phyloP scores from a whole-genome alignment of 805 yeast species.

The Myxozyma mucilagina region DNA sequence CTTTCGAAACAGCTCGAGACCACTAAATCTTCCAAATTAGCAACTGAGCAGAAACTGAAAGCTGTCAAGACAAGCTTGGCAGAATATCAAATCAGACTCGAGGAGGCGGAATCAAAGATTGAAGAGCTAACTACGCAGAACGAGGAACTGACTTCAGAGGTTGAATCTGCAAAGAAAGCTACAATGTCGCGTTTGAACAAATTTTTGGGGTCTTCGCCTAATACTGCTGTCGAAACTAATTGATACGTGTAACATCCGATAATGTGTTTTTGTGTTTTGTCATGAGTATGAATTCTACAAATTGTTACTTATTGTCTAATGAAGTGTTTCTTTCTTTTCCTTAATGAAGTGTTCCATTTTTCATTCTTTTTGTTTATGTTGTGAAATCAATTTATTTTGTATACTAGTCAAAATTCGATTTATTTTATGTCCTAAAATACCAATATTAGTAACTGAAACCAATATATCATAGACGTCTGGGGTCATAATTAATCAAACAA shows the following conservation, averaged over 20 bases:
- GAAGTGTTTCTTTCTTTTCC: too few species aligned
- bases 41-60: slow-evolving; percentile 16
- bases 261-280: not conserved
- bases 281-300: not conserved
- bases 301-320: not conserved
- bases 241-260: not conserved
- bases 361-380: not conserved
- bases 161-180: slow-evolving; percentile 5
- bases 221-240: slow-evolving; percentile 14
- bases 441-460: not conserved
- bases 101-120: slow-evolving; percentile 14
- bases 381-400: not conserved
- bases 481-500: too few species aligned
- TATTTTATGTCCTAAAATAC: too few species aligned
- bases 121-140: slow-evolving; percentile 12
- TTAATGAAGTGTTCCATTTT: not conserved
- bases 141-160: slow-evolving; percentile 6
- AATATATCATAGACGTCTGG: not conserved
- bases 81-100: slow-evolving; percentile 10
- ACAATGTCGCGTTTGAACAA: slow-evolving; percentile 16
- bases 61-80: slow-evolving; percentile 9
- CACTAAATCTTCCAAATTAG: not conserved
- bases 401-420: too few species aligned
- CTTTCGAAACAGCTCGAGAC: slow-evolving; percentile 18
- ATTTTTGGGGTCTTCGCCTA: slow-evolving; percentile 17